Evolutionary conservation across 768 basidiomycete species (phyloP).

Genomic region (Rhizopogon salebrosus): DNA sequence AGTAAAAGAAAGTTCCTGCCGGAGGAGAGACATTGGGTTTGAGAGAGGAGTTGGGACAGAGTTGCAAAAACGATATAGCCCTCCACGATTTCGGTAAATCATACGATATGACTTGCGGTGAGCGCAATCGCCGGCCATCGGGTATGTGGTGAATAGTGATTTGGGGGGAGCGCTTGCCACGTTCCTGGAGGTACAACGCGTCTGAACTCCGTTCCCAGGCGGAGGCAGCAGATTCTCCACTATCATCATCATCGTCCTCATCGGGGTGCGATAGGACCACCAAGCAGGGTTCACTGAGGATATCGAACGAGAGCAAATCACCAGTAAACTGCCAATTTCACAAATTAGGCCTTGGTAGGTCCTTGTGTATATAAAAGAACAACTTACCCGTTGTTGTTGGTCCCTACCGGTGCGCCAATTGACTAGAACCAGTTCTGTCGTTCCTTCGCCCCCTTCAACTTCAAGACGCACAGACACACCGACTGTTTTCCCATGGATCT

Average conservation of each 20-base stretch:
- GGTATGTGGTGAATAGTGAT: conserved; percentile 20
- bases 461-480: conserved; percentile 24
- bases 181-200: conserved; percentile 26
- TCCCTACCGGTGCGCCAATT: conserved; percentile 24
- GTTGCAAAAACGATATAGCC: conserved; percentile 36
- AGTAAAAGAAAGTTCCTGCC: conserved; percentile 49
- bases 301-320: conserved; percentile 27
- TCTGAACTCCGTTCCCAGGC: conserved; percentile 24
- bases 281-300: conserved; percentile 21
- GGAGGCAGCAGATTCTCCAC: conserved; percentile 6
- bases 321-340: conserved; percentile 14
- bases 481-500: conserved; percentile 21
- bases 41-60: conserved; percentile 44
- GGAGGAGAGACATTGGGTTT: conserved; percentile 30
- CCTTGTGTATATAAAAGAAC: background rate
- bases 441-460: conserved; percentile 27
- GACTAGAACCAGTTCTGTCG: conserved; percentile 25
- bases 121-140: conserved; percentile 5
- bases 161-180: conserved; percentile 27
- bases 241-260: conserved; percentile 27
- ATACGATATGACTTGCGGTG: conserved; percentile 28
- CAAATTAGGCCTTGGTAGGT: background rate
- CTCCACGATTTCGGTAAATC: conserved; percentile 53
- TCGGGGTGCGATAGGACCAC: conserved; percentile 25
- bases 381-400: background rate